phyloP scores from a whole-genome alignment of 768 basidiomycete genomes.

The Russula vinacea region DNA sequence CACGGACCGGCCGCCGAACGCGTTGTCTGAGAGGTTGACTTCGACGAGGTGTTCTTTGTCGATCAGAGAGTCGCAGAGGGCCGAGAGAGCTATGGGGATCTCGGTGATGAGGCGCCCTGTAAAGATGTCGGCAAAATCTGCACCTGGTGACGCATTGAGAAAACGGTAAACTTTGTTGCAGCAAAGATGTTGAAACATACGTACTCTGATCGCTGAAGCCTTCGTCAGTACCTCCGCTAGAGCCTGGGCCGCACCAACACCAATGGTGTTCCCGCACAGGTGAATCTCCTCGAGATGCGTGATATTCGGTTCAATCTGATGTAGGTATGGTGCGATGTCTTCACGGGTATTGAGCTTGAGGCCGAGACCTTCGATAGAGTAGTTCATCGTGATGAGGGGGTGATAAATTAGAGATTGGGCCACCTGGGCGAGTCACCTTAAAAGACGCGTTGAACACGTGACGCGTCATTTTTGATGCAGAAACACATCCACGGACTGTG shows the following conservation, averaged over 20 bases:
- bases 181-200: constrained; percentile 29
- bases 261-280: constrained; percentile 91
- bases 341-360: constrained; percentile 76
- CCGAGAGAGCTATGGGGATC: constrained; percentile 85
- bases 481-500: too few species aligned
- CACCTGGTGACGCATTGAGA: constrained; percentile 55
- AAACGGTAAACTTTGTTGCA: background rate
- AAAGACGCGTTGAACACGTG: constrained; percentile 17
- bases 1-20: constrained; percentile 92
- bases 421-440: background rate
- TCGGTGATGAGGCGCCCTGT: constrained; percentile 94
- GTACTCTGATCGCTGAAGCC: constrained; percentile 67
- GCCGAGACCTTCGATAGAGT: constrained; percentile 60
- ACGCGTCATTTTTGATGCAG: background rate
- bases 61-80: constrained; percentile 84
- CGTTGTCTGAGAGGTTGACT: constrained; percentile 92
- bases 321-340: constrained; percentile 73
- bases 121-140: constrained; percentile 97
- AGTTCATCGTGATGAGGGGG: constrained; percentile 32
- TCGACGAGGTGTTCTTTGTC: constrained; percentile 77
- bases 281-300: constrained; percentile 75
- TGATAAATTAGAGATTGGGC: constrained; percentile 28
- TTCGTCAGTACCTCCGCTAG: constrained; percentile 75
- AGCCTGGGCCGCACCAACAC: constrained; percentile 83
- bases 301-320: constrained; percentile 55